A percentile compares a stretch with the other conserved stretches of the same genome.
Evolutionary conservation across 805 yeast species (phyloP).

Genomic region (Zygotorulaspora danielsina): DNA sequence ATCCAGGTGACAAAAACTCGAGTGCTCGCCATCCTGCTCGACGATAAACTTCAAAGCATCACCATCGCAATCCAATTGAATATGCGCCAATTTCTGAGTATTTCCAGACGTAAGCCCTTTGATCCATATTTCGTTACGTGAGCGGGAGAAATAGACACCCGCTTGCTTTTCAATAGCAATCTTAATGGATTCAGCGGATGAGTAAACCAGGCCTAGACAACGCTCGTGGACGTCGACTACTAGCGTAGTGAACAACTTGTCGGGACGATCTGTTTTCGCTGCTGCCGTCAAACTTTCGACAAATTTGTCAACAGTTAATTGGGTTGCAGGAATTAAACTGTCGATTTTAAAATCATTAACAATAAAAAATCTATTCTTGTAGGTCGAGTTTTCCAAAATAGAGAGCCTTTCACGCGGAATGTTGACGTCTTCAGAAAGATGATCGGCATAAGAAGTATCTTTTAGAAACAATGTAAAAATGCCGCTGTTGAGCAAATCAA

Average conservation of each 20-base stretch:
- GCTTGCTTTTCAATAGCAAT: constrained; percentile 76
- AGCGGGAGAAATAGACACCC: constrained; percentile 92
- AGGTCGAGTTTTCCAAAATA: constrained; percentile 21
- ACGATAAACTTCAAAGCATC: constrained; percentile 88
- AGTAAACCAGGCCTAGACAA: constrained; percentile 86
- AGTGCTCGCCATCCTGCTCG: constrained; percentile 62
- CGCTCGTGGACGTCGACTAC: constrained; percentile 67
- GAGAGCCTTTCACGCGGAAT: constrained; percentile 50
- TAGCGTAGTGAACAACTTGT: constrained; percentile 79
- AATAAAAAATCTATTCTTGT: constrained; percentile 18
- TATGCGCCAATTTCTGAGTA: constrained; percentile 65
- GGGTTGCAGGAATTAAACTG: constrained; percentile 11
- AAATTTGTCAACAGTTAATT: constrained; percentile 19
- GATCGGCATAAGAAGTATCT: constrained; percentile 28
- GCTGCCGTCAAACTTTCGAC: constrained; percentile 40
- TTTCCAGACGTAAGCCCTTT: constrained; percentile 97
- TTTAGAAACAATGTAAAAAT: constrained; percentile 44
- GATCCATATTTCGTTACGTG: constrained; percentile 86
- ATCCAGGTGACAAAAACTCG: constrained; percentile 89
- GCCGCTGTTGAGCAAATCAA: constrained; percentile 59
- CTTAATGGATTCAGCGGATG: constrained; percentile 73
- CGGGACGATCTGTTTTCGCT: constrained; percentile 76
- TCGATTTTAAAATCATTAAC: constrained; percentile 14
- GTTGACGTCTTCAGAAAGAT: constrained; percentile 41
- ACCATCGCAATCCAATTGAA: constrained; percentile 85